Base-by-base conservation (phyloP, 106 monocot species). In the Acorus calamus region DNA sequence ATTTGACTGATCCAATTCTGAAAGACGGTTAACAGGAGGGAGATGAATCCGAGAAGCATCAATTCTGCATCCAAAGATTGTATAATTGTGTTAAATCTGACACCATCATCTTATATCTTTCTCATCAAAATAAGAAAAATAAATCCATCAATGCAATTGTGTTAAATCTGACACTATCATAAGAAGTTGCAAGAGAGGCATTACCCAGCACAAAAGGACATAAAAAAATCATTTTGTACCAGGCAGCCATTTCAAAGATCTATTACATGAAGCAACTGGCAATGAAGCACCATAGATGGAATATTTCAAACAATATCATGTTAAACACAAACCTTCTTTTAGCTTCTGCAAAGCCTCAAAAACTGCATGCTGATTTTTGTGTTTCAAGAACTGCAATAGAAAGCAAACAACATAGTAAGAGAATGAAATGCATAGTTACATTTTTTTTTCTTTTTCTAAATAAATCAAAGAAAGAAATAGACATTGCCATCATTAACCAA, bases 31-130 rank as follows among this genome's bases (percentile, higher is more conserved):
- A 93, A 59, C 41, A 93, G 70, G 53, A 89, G 85, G 53, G 93
- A 93, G 13, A 93, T 93, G 64, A 93, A 93, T 11, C 93, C 93
- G 5, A 89, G 83, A 52, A 93, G 85, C 93, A 93, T 93, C 74
- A 93, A 64, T 45, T 93, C 93, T 89, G 93, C 88, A 81, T n/a
- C 3, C 5, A 52, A 65, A 67, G 5, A 51, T 7, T 49, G 11
- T 9, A 50, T 14, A 14, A 55, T 42, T 43, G 4, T 12, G 46
- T 28, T 28, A 28, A 28, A 28, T 28, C 28, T 28, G 28, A 28
- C 28, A 28, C 28, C 28, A 28, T 28, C 28, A 28, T 28, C 28
- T 28, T 28, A 28, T 28, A 28, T 28, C 28, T 28, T 28, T 28
- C 28, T 28, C 28, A 28, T 28, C 28, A 28, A 28, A 28, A 28